Evolutionary conservation across 768 basidiomycete genomes (phyloP), one percentile per base, ranked within the genome.

Genomic region (Termitomyces sp.): DNA sequence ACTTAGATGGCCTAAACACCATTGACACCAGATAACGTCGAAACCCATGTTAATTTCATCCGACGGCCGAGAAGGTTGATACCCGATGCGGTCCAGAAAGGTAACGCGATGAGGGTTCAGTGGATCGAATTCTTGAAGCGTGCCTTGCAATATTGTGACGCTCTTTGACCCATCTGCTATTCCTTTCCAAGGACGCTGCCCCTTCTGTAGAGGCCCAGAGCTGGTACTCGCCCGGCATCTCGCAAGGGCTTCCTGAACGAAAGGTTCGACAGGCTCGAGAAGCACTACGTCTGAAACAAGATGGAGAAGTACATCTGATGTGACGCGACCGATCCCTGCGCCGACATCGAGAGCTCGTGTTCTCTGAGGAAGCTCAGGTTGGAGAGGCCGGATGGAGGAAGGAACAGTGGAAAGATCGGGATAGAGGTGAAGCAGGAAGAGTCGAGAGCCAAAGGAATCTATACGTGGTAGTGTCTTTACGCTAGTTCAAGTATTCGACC

Each of bases 1-100:
- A 55, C 77, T 82, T 58, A 97, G 78, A 74, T 95, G 91, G 2
- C 92, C 91, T 16, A 98, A 79, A 74, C 95, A 96, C 96, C 96
- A 98, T 70, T 99, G 96, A 65, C 92, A 92, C 95, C 92, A 94
- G 57, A 96, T 81, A 54, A 94, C 82, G 71, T 99, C 96, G 72
- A 94, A 98, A 1, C 82, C 82, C 45, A 77, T 73, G n/a, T 75
- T 68, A 35, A 82, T 81, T 52, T 80, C 83, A 35, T 75, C 73
- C 40, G 67, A 66, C 28, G 75, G 75, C 26, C 73, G 71, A 7
- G 66, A 64, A 0, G 80, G 76, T n/a, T 72, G 72, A 67, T 81
- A 83, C 3, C 92, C 92, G 6, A 93, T 74, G 14, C 88, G 83
- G 51, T 85, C 88, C 28, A 89, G 68, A 58, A 82, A 77, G 38